Conservation (phyloP, 2,329 filamentous ascomycete species). For the Curvularia hawaiiensis region DNA sequence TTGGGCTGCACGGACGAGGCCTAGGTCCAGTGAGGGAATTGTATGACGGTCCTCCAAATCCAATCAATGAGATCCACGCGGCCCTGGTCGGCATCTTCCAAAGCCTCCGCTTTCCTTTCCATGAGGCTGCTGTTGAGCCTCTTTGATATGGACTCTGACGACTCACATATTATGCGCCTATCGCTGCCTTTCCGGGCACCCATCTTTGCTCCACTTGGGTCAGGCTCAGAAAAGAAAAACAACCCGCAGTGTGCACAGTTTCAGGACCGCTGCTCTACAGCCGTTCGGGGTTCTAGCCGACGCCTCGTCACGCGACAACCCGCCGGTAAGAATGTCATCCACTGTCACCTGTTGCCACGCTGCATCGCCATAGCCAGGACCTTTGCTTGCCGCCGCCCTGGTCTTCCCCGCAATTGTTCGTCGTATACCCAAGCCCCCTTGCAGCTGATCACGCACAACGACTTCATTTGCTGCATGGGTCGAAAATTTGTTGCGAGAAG, state of each 20-base stretch:
- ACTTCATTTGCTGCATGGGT: slow-evolving; percentile 41
- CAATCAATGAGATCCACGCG: slow-evolving; percentile 15
- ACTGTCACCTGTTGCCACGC: slow-evolving; percentile 33
- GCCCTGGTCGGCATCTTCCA: slow-evolving; percentile 12
- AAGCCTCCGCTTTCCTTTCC: slow-evolving; percentile 7
- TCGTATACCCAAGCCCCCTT: slow-evolving; percentile 40
- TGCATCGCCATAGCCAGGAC: slow-evolving; percentile 15
- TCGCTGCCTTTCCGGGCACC: slow-evolving; percentile 20
- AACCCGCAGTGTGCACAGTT: slow-evolving; percentile 17
- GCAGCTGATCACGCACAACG: slow-evolving; percentile 49
- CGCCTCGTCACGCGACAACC: slow-evolving; percentile 33
- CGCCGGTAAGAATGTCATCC: slow-evolving; percentile 27
- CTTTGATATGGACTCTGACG: slow-evolving; percentile 19
- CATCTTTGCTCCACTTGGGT: slow-evolving; percentile 17
- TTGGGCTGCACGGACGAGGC: slow-evolving; percentile 23
- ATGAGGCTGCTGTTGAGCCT: slow-evolving; percentile 27
- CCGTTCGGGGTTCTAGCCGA: slow-evolving; percentile 13
- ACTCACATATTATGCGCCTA: background rate
- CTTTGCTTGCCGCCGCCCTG: slow-evolving; percentile 21
- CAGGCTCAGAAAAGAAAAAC: slow-evolving; percentile 18
- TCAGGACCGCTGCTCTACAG: slow-evolving; percentile 19
- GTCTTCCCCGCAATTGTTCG: slow-evolving; percentile 48
- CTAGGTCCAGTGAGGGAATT: slow-evolving; percentile 37
- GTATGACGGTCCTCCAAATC: slow-evolving; percentile 34
- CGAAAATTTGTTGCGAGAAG: slow-evolving; percentile 31